Evolutionary conservation across 1,139 yeast species (phyloP).

Genomic region (Kurtzmaniella quercitrusa): DNA sequence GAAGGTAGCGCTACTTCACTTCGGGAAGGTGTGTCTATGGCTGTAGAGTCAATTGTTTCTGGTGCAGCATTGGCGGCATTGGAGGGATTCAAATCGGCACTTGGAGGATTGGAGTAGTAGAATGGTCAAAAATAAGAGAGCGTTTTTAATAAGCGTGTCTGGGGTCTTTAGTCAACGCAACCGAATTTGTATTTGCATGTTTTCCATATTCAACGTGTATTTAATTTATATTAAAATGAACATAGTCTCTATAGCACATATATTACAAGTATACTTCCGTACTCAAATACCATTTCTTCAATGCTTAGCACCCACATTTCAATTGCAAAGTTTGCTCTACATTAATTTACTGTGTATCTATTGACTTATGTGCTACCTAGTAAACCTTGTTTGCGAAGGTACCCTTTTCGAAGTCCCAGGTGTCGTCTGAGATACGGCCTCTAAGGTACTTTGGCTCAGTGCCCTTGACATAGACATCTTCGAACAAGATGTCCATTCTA

Average conservation of each 20-base stretch:
- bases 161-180: no score
- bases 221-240: no score
- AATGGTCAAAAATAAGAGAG: background rate
- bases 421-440: slow-evolving; percentile 94
- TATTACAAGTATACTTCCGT: no score
- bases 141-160: no score
- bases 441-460: slow-evolving; percentile 88
- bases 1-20: slow-evolving; percentile 65
- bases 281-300: no score
- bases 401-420: slow-evolving; percentile 79
- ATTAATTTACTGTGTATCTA: background rate
- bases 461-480: slow-evolving; percentile 95
- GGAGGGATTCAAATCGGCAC: slow-evolving; percentile 49
- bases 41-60: slow-evolving; percentile 59
- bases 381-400: slow-evolving; percentile 59
- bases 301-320: no score
- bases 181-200: no score
- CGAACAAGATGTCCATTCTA: slow-evolving; percentile 88
- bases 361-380: slow-evolving; percentile 18
- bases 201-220: no score
- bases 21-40: slow-evolving; percentile 74
- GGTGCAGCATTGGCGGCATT: slow-evolving; percentile 67
- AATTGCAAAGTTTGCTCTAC: background rate
- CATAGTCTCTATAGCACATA: no score
- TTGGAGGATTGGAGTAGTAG: slow-evolving; percentile 12